These are phyloP conservation scores for Cercospora janseana DNA, from an alignment of 2,329 filamentous ascomycete species.

Conservation along the genomic window DNA sequence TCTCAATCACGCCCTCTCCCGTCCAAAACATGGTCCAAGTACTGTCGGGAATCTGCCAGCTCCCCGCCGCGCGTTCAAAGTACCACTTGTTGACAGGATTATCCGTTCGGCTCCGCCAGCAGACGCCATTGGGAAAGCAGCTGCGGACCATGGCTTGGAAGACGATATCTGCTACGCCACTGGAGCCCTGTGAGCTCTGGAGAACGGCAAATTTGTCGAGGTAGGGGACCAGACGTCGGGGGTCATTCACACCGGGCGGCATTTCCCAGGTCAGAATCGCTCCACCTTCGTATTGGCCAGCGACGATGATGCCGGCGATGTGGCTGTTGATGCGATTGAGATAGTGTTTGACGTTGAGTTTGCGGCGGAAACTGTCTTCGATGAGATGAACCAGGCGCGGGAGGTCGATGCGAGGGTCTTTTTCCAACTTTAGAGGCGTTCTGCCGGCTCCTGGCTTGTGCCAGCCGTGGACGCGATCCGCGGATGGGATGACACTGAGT, in stretches of 20 bases:
- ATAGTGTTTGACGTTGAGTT: conserved; percentile 80
- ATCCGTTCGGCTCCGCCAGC: conserved; percentile 84
- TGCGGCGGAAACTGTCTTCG: conserved; percentile 86
- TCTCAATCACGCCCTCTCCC: conserved; percentile 57
- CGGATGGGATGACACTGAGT: conserved; percentile 76
- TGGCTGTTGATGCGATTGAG: conserved; percentile 74
- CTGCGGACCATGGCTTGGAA: conserved; percentile 92
- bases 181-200: conserved; percentile 77
- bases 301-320: conserved; percentile 88
- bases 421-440: conserved; percentile 65
- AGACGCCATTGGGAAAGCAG: conserved; percentile 84
- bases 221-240: conserved; percentile 76
- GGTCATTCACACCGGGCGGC: conserved; percentile 51
- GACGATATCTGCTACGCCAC: conserved; percentile 87
- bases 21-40: conserved; percentile 99
- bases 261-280: conserved; percentile 93
- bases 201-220: conserved; percentile 96
- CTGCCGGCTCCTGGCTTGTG: conserved; percentile 59
- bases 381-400: conserved; percentile 80
- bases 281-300: conserved; percentile 93
- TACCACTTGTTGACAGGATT: conserved; percentile 99
- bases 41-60: conserved; percentile 73
- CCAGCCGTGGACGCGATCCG: conserved; percentile 63
- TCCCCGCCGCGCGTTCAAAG: conserved; percentile 84
- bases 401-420: conserved; percentile 76